These are phyloP conservation scores for Candida buenavistaensis DNA, from an alignment of 1,139 yeast species.

Conservation along the genomic window DNA sequence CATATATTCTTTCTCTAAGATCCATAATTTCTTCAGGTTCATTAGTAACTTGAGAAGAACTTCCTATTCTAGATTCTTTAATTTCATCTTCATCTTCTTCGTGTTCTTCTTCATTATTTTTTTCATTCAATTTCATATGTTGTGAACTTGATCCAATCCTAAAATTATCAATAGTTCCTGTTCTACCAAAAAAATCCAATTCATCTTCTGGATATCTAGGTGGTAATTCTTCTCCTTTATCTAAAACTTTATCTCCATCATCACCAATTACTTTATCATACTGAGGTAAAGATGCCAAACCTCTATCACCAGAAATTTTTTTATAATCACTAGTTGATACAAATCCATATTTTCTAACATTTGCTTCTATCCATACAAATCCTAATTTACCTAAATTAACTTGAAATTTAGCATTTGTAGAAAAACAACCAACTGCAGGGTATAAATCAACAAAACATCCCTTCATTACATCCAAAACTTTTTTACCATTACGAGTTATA, in stretches of 20 bases:
- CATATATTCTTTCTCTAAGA: constrained; percentile 38
- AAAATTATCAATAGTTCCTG: constrained; percentile 20
- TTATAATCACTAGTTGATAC: constrained; percentile 60
- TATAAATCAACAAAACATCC: constrained; percentile 78
- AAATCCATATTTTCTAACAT: constrained; percentile 89
- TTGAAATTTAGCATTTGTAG: constrained; percentile 69
- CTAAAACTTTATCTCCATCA: constrained; percentile 51
- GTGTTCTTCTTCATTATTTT: constrained; percentile 12
- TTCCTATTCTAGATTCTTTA: constrained; percentile 15
- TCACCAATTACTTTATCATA: constrained; percentile 27
- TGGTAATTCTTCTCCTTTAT: constrained; percentile 73
- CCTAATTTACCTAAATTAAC: constrained; percentile 91
- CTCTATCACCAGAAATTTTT: constrained; percentile 42
- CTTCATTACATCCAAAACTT: constrained; percentile 77
- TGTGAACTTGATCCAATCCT: constrained; percentile 26
- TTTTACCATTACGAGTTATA: constrained; percentile 89
- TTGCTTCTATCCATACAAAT: constrained; percentile 92
- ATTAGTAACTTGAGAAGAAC: constrained; percentile 28
- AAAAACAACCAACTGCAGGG: constrained; percentile 86
- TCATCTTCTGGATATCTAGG: constrained; percentile 67
- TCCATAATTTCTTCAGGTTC: constrained; percentile 45
- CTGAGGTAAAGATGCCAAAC: constrained; percentile 45
- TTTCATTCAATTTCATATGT: constrained; percentile 15
- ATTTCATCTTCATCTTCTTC: constrained; percentile 16
- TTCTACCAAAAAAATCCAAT: constrained; percentile 62